A percentile compares a stretch with the other conserved stretches of the same genome.
Conservation (phyloP, 1,139 yeast species). For the Meyerozyma sp. region DNA sequence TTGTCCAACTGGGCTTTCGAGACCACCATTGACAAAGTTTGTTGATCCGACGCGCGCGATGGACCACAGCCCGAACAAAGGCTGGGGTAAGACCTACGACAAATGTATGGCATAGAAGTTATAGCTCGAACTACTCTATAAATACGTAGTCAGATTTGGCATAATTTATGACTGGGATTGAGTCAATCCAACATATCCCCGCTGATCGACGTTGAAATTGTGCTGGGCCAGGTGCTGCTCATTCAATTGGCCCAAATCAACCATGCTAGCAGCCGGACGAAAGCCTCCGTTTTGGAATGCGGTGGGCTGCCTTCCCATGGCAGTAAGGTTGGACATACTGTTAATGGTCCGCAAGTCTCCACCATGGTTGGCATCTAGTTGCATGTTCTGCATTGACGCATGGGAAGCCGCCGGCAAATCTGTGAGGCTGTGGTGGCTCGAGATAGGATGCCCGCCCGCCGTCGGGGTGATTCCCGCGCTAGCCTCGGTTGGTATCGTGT, state of each 20-base stretch:
- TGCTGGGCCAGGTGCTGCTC: conserved; percentile 14
- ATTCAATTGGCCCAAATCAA: conserved; percentile 15
- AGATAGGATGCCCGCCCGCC: conserved; percentile 3
- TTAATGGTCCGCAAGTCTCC: conserved; percentile 28
- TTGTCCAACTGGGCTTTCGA: conserved; percentile 4
- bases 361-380: conserved; percentile 2
- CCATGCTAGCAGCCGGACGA: conserved; percentile 32
- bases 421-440: conserved; percentile 9
- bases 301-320: conserved; percentile 9
- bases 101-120: background rate
- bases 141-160: background rate
- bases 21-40: background rate
- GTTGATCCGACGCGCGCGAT: conserved; percentile 1
- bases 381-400: conserved; percentile 7
- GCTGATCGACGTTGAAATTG: background rate
- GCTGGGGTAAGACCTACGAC: background rate
- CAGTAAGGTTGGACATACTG: conserved; percentile 36
- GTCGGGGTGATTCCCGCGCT: conserved; percentile 9
- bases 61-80: conserved; percentile 1
- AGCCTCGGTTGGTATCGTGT: background rate
- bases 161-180: background rate
- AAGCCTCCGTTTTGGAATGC: conserved; percentile 13
- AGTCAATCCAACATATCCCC: background rate
- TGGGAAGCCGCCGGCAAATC: conserved; percentile 27
- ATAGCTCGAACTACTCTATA: background rate